Base-by-base conservation (phyloP, 2,329 filamentous ascomycete species). In the Sporothrix brunneoviolacea region DNA sequence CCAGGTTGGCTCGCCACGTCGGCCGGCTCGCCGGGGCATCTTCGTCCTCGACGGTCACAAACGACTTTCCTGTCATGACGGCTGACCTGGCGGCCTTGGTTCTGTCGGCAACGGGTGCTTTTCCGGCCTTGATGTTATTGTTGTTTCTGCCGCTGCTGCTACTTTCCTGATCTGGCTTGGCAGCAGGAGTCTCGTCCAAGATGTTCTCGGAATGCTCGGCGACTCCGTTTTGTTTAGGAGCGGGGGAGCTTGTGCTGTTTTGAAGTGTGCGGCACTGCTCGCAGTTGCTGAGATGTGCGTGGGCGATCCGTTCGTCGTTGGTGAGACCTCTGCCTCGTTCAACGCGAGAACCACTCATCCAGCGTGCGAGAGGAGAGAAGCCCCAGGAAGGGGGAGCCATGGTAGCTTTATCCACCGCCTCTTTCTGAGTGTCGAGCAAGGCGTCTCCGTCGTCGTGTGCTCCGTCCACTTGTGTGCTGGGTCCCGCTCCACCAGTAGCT, bases 1-100 rank as follows among this genome's bases (percentile, higher is more conserved):
- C 78, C n/a, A 82, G 55, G 0, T 69, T 74, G 2, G 72, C 77
- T 35, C 71, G 66, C 71, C 75, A 82, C n/a, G 59, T 54, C n/a
- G 57, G 57, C 24, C 58, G 59, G 30, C 57, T 59, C 9, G 64
- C 54, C 18, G 63, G 58, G 8, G 59, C 56, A 3, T 64, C 60
- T 5, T 61, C 62, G 16, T 62, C 60, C 44, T 69, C 67, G 30
- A 71, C 58, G 6, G 65, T 63, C 9, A 72, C 62, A 39, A 67
- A 64, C 0, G 60, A 57, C 27, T 58, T 58, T 13, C 53, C 51
- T 8, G 59, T 51, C 51, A 58, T 57, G 38, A 10, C 21, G 19
- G 27, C 16, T 21, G 43, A 4, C 18, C 19, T 40, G 8, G 21
- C 15, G 21, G 35, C 7, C 32, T 19, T n/a, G 16, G 16, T 35